A percentile compares a stretch with the other conserved stretches of the same genome.
Conservation (phyloP, 345 rosid species). For the Gossypium sturtianum region DNA sequence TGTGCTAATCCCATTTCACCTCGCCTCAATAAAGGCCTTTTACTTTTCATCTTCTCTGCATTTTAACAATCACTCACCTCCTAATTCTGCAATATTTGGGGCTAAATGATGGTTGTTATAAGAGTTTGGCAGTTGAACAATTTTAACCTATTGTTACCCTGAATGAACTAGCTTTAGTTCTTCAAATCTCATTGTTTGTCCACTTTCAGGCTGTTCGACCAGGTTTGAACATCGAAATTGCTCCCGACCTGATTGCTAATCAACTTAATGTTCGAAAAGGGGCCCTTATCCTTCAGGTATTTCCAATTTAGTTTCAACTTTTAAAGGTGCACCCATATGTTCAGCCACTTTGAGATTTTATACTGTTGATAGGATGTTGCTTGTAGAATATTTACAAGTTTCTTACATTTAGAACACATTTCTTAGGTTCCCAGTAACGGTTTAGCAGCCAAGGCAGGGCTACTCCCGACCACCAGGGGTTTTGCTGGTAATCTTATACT, state of each 20-base stretch:
- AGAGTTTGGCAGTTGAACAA: neutral
- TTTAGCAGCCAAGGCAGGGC: slow-evolving; percentile 67
- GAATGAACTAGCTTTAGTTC: neutral
- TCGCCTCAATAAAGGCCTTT: neutral
- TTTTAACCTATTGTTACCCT: neutral
- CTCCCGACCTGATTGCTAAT: slow-evolving; percentile 78
- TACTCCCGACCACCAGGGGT: slow-evolving; percentile 73
- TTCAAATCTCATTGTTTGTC: slow-evolving; percentile 6
- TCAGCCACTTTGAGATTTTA: neutral
- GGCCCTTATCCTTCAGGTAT: slow-evolving; percentile 82
- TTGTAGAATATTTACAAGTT: neutral
- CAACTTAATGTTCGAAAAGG: slow-evolving; percentile 91
- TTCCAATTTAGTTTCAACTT: neutral
- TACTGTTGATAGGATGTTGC: neutral
- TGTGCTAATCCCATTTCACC: neutral
- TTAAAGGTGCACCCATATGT: neutral
- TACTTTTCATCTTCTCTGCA: neutral
- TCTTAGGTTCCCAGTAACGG: slow-evolving; percentile 69
- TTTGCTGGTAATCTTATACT: slow-evolving; percentile 82
- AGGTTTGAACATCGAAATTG: slow-evolving; percentile 76
- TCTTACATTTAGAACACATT: neutral
- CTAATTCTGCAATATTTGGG: neutral
- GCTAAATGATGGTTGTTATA: neutral
- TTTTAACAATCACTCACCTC: neutral
- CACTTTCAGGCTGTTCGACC: slow-evolving; percentile 67